Percentiles rank a stretch among this genome's conserved stretches.
phyloP scores from a whole-genome alignment of 352 stramenopile genomes.

The Thraustotheca clavata region DNA sequence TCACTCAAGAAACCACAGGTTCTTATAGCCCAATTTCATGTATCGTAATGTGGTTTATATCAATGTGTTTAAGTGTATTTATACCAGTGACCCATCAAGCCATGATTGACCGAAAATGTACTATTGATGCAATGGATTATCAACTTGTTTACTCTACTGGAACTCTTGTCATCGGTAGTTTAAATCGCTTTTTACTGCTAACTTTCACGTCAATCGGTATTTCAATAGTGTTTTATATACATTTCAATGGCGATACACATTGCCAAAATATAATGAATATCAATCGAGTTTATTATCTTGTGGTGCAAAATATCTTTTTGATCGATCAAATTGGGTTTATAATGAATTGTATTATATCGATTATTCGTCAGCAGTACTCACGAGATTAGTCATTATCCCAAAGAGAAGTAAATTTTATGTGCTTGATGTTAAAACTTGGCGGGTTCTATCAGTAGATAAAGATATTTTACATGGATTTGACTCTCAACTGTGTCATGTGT shows the following conservation, averaged over 20 bases:
- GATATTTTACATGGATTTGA: no score
- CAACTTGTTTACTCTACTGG: not conserved
- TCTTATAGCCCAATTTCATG: not conserved
- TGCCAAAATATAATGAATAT: no score
- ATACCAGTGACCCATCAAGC: not conserved
- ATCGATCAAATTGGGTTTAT: not conserved
- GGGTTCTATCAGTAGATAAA: not conserved
- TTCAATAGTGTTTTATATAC: no score
- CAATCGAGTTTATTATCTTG: not conserved
- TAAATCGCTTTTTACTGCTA: not conserved
- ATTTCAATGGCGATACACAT: no score
- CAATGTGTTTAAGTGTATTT: not conserved
- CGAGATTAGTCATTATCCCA: not conserved
- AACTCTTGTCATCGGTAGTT: not conserved
- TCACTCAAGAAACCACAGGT: not conserved
- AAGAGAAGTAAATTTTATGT: not conserved
- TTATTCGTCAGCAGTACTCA: constrained; percentile 9
- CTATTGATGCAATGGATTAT: not conserved
- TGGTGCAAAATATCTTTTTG: constrained; percentile 2
- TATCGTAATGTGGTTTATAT: not conserved
- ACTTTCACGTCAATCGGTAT: not conserved
- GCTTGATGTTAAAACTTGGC: constrained; percentile 16
- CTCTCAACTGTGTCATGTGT: no score
- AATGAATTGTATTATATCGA: not conserved
- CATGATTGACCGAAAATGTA: not conserved